These are phyloP conservation scores for Paramecium pentaurelia DNA, from an alignment of 73 alveolate genomes.

Conservation along the genomic window DNA sequence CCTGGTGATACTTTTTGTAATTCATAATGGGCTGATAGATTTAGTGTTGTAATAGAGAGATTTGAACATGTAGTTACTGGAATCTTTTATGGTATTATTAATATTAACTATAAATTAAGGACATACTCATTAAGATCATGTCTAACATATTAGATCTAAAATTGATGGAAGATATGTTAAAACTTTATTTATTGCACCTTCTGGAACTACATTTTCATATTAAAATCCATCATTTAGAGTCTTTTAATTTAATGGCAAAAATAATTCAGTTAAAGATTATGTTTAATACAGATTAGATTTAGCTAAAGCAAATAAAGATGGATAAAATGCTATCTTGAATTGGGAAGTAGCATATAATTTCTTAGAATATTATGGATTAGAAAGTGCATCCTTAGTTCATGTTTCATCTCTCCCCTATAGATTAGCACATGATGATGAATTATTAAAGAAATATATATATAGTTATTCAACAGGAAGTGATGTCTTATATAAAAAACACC, in stretches of 20 bases:
- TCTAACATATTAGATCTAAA: slow-evolving; percentile 70
- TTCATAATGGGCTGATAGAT: slow-evolving; percentile 72
- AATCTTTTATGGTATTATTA: slow-evolving; percentile 64
- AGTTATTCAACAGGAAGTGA: slow-evolving; percentile 52
- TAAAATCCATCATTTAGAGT: slow-evolving; percentile 86
- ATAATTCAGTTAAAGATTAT: slow-evolving; percentile 71
- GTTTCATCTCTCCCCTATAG: background rate
- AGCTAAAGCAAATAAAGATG: slow-evolving; percentile 51
- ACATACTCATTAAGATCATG: slow-evolving; percentile 85
- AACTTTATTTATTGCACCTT: slow-evolving; percentile 74
- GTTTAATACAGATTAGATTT: slow-evolving; percentile 84
- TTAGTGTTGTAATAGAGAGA: slow-evolving; percentile 79
- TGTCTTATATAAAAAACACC: background rate
- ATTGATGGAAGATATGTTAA: slow-evolving; percentile 65
- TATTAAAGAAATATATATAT: slow-evolving; percentile 7
- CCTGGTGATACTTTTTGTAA: slow-evolving; percentile 68
- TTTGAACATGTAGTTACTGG: slow-evolving; percentile 84
- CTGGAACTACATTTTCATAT: slow-evolving; percentile 77
- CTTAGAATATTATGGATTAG: slow-evolving; percentile 7
- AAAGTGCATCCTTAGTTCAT: background rate
- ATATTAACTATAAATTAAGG: background rate
- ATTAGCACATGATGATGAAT: background rate
- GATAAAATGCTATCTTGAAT: background rate
- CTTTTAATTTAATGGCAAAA: slow-evolving; percentile 66
- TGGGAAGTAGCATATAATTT: slow-evolving; percentile 51